Conservation (phyloP, 768 basidiomycete species). For the Gymnopilus junonius region DNA sequence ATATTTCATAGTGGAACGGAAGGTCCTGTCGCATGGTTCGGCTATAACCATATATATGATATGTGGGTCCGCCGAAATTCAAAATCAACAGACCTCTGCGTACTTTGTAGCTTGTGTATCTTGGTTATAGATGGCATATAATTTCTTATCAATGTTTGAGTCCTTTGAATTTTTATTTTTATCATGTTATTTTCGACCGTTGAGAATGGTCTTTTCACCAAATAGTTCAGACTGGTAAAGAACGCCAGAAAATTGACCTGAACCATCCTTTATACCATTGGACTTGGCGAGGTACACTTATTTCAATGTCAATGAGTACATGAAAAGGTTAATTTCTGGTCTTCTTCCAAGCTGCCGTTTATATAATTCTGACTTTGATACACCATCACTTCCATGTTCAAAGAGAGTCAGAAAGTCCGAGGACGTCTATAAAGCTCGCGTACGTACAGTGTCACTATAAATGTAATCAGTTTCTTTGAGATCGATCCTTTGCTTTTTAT, state of each 20-base stretch:
- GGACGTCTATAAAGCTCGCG: not conserved
- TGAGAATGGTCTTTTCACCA: no score
- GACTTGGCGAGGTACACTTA: no score
- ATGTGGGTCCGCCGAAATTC: not conserved
- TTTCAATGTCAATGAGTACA: no score
- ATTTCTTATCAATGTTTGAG: no score
- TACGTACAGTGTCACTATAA: not conserved
- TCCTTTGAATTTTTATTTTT: no score
- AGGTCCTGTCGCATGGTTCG: not conserved
- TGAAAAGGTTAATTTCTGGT: not conserved
- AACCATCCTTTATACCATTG: no score
- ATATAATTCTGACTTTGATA: not conserved
- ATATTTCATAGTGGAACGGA: no score
- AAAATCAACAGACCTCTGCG: not conserved
- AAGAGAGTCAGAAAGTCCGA: not conserved
- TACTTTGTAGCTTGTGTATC: no score
- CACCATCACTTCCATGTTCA: not conserved
- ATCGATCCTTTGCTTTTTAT: not conserved
- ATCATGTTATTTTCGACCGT: no score
- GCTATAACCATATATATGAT: not conserved
- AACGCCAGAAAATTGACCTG: no score
- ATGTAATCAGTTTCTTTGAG: not conserved
- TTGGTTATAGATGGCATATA: no score
- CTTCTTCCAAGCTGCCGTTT: not conserved
- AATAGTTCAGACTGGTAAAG: no score